Evolutionary conservation across 2,329 filamentous ascomycete genomes (phyloP).

Genomic region (Pestalotiopsis sp.): DNA sequence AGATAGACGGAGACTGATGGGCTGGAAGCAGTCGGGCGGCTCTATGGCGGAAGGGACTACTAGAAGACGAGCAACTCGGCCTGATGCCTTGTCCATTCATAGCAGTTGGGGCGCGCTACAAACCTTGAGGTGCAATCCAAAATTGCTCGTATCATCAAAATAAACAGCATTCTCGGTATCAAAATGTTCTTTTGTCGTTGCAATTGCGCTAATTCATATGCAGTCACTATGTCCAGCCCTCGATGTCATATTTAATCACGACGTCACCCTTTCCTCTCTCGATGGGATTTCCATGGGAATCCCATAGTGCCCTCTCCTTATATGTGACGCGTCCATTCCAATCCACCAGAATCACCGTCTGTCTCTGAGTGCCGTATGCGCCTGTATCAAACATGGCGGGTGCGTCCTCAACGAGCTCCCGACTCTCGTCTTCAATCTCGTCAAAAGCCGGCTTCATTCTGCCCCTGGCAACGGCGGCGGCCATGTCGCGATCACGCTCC

Average conservation of each 20-base stretch:
- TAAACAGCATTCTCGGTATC: neutral
- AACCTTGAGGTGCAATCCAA: too few relatives aligned
- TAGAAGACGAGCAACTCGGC: too few relatives aligned
- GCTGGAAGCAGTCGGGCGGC: too few relatives aligned
- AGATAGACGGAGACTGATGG: too few relatives aligned
- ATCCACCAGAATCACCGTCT: conserved; percentile 64
- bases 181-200: neutral
- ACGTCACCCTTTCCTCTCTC: conserved; percentile 57
- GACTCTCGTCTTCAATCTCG: conserved; percentile 38
- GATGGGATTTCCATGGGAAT: conserved; percentile 57
- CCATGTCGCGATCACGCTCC: conserved; percentile 46
- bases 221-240: conserved; percentile 11
- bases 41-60: too few relatives aligned
- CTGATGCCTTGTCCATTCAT: too few relatives aligned
- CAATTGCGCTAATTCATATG: neutral
- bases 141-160: neutral
- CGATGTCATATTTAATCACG: conserved; percentile 56
- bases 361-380: conserved; percentile 66
- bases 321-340: conserved; percentile 65
- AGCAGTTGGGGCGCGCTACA: too few relatives aligned
- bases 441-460: conserved; percentile 39
- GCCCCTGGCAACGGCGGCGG: conserved; percentile 39
- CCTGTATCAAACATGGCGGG: conserved; percentile 55
- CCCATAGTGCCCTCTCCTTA: conserved; percentile 62
- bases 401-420: conserved; percentile 35